Evolutionary conservation across 2,329 filamentous ascomycete genomes (phyloP).

Genomic region (Colletotrichum spinosum): DNA sequence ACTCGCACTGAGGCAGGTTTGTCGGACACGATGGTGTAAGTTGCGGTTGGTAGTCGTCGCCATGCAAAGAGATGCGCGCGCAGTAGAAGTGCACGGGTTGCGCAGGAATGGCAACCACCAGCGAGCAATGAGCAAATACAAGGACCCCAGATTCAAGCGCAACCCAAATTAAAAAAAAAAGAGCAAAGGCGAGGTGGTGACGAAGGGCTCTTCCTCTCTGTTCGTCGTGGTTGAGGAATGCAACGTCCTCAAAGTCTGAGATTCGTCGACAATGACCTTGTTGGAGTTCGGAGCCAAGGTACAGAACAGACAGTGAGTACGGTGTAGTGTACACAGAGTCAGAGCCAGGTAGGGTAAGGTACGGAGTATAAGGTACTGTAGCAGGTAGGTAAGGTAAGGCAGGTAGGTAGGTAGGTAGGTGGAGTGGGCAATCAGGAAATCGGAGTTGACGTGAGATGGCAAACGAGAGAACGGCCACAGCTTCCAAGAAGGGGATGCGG

Average conservation of each 20-base stretch:
- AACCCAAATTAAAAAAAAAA: no score
- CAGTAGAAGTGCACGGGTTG: slow-evolving; percentile 1
- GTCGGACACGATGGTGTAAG: slow-evolving; percentile 25
- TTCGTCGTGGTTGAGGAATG: slow-evolving; percentile 21
- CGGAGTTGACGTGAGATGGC: slow-evolving; percentile 34
- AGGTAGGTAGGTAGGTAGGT: no score
- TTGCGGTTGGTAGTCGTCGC: slow-evolving; percentile 15
- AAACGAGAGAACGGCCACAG: slow-evolving; percentile 29
- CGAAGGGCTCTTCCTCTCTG: background rate
- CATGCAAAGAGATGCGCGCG: slow-evolving; percentile 22
- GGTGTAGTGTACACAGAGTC: no score
- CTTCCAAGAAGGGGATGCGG: slow-evolving; percentile 38
- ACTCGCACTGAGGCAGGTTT: slow-evolving; percentile 26
- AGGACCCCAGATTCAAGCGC: background rate
- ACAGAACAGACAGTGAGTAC: no score
- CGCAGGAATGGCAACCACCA: slow-evolving; percentile 9
- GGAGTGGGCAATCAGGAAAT: slow-evolving; percentile 27
- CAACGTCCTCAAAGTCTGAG: background rate
- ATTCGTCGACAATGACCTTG: slow-evolving; percentile 39
- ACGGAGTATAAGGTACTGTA: no score
- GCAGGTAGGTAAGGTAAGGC: no score
- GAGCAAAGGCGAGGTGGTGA: background rate
- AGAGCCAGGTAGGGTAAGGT: no score
- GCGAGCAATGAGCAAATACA: slow-evolving; percentile 5
- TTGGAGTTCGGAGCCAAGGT: slow-evolving; percentile 5